These are phyloP conservation scores for Marasmius oreades DNA, from an alignment of 1,284 basidiomycete genomes.

Conservation along the genomic window DNA sequence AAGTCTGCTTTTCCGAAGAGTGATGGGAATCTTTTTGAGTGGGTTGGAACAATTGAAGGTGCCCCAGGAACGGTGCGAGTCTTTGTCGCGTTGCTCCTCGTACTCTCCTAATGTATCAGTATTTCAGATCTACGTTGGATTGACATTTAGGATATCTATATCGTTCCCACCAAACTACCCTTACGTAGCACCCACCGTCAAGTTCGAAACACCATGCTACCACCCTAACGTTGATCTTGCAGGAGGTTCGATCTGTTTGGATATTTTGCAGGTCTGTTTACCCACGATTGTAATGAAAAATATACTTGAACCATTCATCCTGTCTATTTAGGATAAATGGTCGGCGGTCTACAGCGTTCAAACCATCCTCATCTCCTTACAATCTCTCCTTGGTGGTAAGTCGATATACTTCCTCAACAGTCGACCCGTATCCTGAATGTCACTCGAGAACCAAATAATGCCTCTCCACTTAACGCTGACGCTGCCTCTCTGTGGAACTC, in stretches of 20 bases:
- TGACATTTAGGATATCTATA: conserved; percentile 78
- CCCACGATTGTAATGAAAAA: not conserved
- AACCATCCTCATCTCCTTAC: conserved; percentile 82
- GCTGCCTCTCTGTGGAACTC: conserved; percentile 76
- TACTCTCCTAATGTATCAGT: not conserved
- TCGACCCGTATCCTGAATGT: not conserved
- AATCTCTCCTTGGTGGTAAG: conserved; percentile 80
- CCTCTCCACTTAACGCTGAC: conserved; percentile 80
- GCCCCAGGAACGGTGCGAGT: conserved; percentile 66
- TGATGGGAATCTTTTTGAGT: conserved; percentile 79
- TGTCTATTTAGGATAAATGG: conserved; percentile 72
- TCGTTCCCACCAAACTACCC: conserved; percentile 83
- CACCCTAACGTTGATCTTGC: conserved; percentile 83
- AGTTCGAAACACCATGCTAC: conserved; percentile 80
- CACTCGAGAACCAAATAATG: conserved; percentile 79
- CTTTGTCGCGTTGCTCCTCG: not conserved
- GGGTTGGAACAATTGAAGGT: conserved; percentile 82
- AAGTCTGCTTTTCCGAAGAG: conserved; percentile 84
- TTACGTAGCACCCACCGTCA: conserved; percentile 76
- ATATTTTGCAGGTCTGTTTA: conserved; percentile 67
- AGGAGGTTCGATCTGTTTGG: conserved; percentile 79
- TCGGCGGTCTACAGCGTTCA: conserved; percentile 88
- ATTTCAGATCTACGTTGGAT: conserved; percentile 66
- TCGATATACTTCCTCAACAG: conserved; percentile 8
- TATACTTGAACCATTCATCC: conserved; percentile 4